phyloP scores from a whole-genome alignment of 1,284 basidiomycete species.

The Ganoderma lingzhi region DNA sequence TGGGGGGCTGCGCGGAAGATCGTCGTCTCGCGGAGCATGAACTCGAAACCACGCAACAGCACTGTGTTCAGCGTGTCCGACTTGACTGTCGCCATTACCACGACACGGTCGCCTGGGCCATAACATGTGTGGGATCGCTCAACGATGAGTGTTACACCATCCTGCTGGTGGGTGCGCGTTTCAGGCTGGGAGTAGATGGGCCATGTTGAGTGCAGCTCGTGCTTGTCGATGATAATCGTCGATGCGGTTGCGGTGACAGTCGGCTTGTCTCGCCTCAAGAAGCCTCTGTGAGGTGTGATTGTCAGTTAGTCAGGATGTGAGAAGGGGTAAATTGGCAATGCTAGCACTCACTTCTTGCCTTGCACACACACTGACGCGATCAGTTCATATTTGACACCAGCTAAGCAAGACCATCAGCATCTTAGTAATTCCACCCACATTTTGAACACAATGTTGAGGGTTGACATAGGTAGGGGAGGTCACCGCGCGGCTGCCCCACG shows the following conservation, averaged over 20 bases:
- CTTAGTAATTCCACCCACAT: background rate
- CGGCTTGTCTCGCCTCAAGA: constrained; percentile 77
- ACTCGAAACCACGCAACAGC: constrained; percentile 82
- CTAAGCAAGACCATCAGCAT: constrained; percentile 43
- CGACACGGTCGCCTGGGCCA: constrained; percentile 84
- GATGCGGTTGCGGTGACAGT: constrained; percentile 66
- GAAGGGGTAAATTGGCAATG: too few species aligned
- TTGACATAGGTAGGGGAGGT: background rate
- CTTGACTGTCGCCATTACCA: constrained; percentile 73
- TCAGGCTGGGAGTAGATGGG: constrained; percentile 86
- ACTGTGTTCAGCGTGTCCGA: constrained; percentile 71
- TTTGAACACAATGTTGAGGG: background rate
- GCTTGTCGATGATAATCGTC: constrained; percentile 84
- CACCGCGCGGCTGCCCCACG: background rate
- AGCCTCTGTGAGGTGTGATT: constrained; percentile 54
- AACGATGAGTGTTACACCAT: constrained; percentile 78
- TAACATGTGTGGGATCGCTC: constrained; percentile 80
- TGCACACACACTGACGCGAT: constrained; percentile 85
- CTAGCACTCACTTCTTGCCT: constrained; percentile 71
- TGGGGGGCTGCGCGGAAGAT: constrained; percentile 69
- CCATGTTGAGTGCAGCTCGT: constrained; percentile 91
- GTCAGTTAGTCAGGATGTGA: background rate
- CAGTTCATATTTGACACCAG: constrained; percentile 86
- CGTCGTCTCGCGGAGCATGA: constrained; percentile 78
- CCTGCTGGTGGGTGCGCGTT: constrained; percentile 67